A percentile compares a stretch with the other conserved stretches of the same genome.
Conservation (phyloP, 345 rosid genomes). For the Rhodomyrtus tomentosa region DNA sequence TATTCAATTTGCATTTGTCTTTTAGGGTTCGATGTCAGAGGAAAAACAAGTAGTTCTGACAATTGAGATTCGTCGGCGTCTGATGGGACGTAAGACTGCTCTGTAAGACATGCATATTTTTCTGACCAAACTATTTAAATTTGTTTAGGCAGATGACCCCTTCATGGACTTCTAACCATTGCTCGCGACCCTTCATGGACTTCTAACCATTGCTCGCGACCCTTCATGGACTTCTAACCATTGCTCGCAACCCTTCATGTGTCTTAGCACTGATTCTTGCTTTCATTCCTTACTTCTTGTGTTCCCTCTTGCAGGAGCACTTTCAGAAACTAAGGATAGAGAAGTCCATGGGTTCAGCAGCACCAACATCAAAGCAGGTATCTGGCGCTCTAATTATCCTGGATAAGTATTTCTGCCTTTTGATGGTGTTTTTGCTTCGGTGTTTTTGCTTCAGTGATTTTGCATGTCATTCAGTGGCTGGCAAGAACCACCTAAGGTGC, state of each 20-base stretch:
- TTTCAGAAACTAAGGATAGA: conserved; percentile 75
- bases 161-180: background rate
- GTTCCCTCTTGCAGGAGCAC: conserved; percentile 47
- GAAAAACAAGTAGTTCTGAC: background rate
- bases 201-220: background rate
- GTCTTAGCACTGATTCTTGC: background rate
- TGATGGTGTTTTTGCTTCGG: background rate
- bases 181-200: background rate
- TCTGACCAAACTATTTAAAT: background rate
- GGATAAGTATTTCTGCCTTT: background rate
- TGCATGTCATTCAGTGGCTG: background rate
- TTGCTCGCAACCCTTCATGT: background rate
- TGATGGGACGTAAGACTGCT: background rate
- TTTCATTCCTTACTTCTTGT: background rate
- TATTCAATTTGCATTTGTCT: background rate
- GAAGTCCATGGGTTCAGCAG: conserved; percentile 76
- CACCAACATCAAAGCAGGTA: conserved; percentile 85
- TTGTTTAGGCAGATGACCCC: background rate
- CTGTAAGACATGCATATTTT: background rate
- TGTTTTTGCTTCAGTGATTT: background rate
- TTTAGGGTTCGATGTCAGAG: background rate
- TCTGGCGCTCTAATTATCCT: background rate
- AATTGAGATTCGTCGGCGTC: background rate
- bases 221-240: background rate
- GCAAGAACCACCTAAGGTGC: background rate